Evolutionary conservation across 805 yeast species (phyloP).

Genomic region (Lipomyces sp.): DNA sequence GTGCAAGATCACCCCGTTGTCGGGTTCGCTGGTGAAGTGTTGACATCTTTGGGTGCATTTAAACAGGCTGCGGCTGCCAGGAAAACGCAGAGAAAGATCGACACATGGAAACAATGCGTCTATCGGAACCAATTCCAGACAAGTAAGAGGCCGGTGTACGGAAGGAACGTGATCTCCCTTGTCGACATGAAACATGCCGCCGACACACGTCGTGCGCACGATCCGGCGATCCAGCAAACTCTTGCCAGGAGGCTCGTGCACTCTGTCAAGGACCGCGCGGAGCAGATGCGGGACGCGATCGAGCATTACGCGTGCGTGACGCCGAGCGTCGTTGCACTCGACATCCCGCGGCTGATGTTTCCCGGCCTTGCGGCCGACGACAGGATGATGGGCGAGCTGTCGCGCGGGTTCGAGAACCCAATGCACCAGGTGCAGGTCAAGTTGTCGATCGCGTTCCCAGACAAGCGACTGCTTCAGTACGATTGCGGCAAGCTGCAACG

Average conservation of each 20-base stretch:
- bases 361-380: constrained; percentile 35
- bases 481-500: constrained; percentile 97
- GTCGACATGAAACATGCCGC: background rate
- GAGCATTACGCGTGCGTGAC: constrained; percentile 83
- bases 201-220: background rate
- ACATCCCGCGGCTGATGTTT: constrained; percentile 45
- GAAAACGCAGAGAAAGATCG: constrained; percentile 52
- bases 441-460: constrained; percentile 92
- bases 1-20: constrained; percentile 28
- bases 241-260: constrained; percentile 12
- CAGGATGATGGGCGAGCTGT: too few relatives aligned
- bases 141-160: constrained; percentile 62
- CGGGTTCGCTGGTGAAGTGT: constrained; percentile 30
- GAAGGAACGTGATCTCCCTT: constrained; percentile 36
- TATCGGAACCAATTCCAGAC: constrained; percentile 69
- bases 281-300: constrained; percentile 48
- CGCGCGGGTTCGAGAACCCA: constrained; percentile 41
- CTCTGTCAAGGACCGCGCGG: constrained; percentile 37
- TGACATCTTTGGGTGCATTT: constrained; percentile 45
- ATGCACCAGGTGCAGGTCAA: constrained; percentile 84
- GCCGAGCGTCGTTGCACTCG: constrained; percentile 77
- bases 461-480: constrained; percentile 82
- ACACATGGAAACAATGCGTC: constrained; percentile 51
- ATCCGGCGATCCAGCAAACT: constrained; percentile 7
- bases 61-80: constrained; percentile 54